A percentile compares a stretch with the other conserved stretches of the same genome.
phyloP scores from a whole-genome alignment of 176 grass and related monocot genomes.

The Lolium multiflorum region DNA sequence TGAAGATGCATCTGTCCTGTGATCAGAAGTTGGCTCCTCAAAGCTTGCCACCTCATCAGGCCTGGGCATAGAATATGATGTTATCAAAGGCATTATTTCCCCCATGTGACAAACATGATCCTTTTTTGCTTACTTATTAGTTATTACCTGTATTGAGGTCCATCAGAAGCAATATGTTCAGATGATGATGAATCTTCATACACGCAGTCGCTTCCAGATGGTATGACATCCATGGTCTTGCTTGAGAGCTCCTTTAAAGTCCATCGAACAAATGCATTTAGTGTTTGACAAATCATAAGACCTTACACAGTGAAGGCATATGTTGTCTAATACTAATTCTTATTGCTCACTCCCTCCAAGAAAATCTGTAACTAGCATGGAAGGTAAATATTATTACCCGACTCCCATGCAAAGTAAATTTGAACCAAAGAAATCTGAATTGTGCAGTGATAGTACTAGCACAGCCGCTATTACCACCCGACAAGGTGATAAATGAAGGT shows the following conservation, averaged over 20 bases:
- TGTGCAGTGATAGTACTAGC: conserved; percentile 24
- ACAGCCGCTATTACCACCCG: neutral
- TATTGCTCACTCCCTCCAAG: neutral
- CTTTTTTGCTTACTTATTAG: neutral
- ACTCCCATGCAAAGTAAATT: neutral
- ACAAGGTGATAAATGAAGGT: neutral
- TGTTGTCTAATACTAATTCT: neutral
- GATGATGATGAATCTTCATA: conserved; percentile 58
- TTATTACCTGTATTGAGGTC: conserved; percentile 56
- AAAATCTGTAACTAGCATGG: neutral
- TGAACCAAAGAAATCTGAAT: neutral
- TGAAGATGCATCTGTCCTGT: conserved; percentile 23
- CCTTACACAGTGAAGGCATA: neutral
- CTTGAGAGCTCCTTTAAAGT: conserved; percentile 48
- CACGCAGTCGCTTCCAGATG: conserved; percentile 48
- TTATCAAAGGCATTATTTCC: conserved; percentile 24
- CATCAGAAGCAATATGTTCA: conserved; percentile 60
- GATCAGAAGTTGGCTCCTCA: conserved; percentile 45
- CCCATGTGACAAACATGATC: neutral
- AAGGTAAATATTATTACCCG: conserved; percentile 10
- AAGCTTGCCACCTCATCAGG: conserved; percentile 42
- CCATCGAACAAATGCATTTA: conserved; percentile 31
- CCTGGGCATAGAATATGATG: conserved; percentile 41
- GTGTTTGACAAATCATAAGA: conserved; percentile 19
- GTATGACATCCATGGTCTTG: conserved; percentile 47